phyloP scores from a whole-genome alignment of 2,329 filamentous ascomycete species.

The Talaromyces funiculosus region DNA sequence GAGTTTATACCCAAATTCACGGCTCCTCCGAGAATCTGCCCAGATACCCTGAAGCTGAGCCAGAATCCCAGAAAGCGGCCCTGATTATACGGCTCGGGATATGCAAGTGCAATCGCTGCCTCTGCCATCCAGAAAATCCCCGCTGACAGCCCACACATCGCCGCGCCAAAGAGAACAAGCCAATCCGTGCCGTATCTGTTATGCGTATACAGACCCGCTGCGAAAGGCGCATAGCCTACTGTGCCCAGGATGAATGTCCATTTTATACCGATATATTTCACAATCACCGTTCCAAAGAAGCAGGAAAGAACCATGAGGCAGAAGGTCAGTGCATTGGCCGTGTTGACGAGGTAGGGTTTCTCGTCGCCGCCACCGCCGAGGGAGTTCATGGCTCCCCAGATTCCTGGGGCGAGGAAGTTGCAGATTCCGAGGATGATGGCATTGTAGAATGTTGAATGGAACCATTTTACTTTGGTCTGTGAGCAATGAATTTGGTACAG shows the following conservation, averaged over 20 bases:
- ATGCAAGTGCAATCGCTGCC: slow-evolving; percentile 65
- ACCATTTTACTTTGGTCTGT: slow-evolving; percentile 51
- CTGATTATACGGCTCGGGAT: slow-evolving; percentile 64
- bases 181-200: slow-evolving; percentile 65
- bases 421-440: slow-evolving; percentile 65
- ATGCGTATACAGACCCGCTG: slow-evolving; percentile 66
- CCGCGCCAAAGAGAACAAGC: slow-evolving; percentile 63
- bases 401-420: slow-evolving; percentile 64
- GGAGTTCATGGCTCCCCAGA: slow-evolving; percentile 69
- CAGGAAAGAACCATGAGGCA: slow-evolving; percentile 68
- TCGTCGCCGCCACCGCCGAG: slow-evolving; percentile 64
- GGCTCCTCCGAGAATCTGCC: slow-evolving; percentile 66
- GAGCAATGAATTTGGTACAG: neutral
- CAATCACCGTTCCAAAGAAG: slow-evolving; percentile 58
- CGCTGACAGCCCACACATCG: slow-evolving; percentile 63
- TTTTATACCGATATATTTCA: slow-evolving; percentile 65
- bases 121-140: slow-evolving; percentile 73
- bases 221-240: slow-evolving; percentile 65
- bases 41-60: slow-evolving; percentile 56
- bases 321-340: slow-evolving; percentile 66
- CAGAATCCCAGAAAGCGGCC: slow-evolving; percentile 63
- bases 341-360: slow-evolving; percentile 61
- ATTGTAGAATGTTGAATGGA: slow-evolving; percentile 67
- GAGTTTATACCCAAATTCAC: slow-evolving; percentile 65
- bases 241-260: slow-evolving; percentile 66